Base-by-base conservation (phyloP, 306 rosid species). In the Hippophae tibetana region DNA sequence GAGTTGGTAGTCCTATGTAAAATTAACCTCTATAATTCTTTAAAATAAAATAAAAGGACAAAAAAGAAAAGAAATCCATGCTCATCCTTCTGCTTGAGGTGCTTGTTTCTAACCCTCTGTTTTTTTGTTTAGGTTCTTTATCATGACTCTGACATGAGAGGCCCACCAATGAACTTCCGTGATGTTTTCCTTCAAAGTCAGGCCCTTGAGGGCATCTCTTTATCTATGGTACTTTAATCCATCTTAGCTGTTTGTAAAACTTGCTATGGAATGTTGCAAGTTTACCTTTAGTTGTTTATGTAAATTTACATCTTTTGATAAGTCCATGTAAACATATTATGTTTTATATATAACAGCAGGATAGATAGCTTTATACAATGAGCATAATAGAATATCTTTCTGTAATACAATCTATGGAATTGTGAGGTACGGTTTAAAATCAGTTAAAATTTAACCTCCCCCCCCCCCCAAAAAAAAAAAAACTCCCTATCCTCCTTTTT, bases 131-230 rank as follows among this genome's bases (percentile, higher is more conserved):
- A 93, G 99, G 83, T 82, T 74, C 78, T 88, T 63, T 93, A 93
- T 70, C 78, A 80, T 5, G 99, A 93, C 58, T 52, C 90, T 66
- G 99, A 93, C 60, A 65, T 69, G 78, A 90, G 86, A 11, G 99
- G 97, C 26, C 89, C 80, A 64, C 99, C 97, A 14, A 65, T 93
- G 75, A 93, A 79, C 67, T 93, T 93, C 46, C 87, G 76, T 14
- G 94, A 88, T 42, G 90, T 93, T 68, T 93, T 93, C 72, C 95
- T 93, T 76, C 95, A 63, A 73, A 88, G 99, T 74, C 99, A 93
- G 76, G 99, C 97, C 61, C 72, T 88, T 75, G 99, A 93, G 80
- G 97, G 95, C 56, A 86, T 93, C 57, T 62, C 89, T 53, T 54
- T 93, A 72, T 88, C 99, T 57, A 93, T 93, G 99, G 99, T 93